phyloP scores from a whole-genome alignment of 345 rosid species.

The Chamaenerion angustifolium region DNA sequence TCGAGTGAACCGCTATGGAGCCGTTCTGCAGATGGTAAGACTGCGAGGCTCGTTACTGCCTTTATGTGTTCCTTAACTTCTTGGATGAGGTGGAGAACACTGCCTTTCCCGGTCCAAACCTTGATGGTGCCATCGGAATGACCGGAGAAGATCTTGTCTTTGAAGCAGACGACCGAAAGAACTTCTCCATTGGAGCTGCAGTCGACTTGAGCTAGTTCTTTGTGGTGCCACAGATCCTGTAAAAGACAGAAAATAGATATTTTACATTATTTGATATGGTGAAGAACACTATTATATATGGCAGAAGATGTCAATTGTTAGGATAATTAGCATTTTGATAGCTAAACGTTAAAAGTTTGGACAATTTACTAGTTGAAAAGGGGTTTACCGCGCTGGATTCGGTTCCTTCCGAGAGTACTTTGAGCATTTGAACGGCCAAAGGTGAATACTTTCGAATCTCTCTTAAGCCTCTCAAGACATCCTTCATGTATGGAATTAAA shows the following conservation, averaged over 20 bases:
- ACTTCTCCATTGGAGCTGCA: slow-evolving; percentile 51
- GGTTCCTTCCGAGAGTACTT: slow-evolving; percentile 37
- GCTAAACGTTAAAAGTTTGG: no score
- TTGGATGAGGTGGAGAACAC: slow-evolving; percentile 50
- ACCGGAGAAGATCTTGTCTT: slow-evolving; percentile 53
- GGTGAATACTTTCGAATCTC: slow-evolving; percentile 49
- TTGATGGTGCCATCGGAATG: slow-evolving; percentile 70
- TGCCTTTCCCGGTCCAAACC: slow-evolving; percentile 59
- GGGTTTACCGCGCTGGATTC: slow-evolving; percentile 46
- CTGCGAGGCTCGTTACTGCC: slow-evolving; percentile 47
- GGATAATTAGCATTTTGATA: no score
- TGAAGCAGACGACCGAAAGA: slow-evolving; percentile 30
- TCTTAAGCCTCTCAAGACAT: slow-evolving; percentile 42
- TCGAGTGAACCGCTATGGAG: slow-evolving; percentile 59
- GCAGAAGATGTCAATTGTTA: no score
- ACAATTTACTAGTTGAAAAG: no score
- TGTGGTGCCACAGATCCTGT: slow-evolving; percentile 62
- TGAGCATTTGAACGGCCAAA: slow-evolving; percentile 44
- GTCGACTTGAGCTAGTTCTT: slow-evolving; percentile 43
- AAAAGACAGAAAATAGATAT: slow-evolving; percentile 5
- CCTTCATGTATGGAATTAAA: slow-evolving; percentile 30
- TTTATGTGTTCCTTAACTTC: slow-evolving; percentile 45
- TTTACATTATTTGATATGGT: neutral
- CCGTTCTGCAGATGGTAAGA: slow-evolving; percentile 36
- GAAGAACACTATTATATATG: no score